Evolutionary conservation across 108 stramenopile genomes (phyloP).

Genomic region (Aurantiochytrium sp.): DNA sequence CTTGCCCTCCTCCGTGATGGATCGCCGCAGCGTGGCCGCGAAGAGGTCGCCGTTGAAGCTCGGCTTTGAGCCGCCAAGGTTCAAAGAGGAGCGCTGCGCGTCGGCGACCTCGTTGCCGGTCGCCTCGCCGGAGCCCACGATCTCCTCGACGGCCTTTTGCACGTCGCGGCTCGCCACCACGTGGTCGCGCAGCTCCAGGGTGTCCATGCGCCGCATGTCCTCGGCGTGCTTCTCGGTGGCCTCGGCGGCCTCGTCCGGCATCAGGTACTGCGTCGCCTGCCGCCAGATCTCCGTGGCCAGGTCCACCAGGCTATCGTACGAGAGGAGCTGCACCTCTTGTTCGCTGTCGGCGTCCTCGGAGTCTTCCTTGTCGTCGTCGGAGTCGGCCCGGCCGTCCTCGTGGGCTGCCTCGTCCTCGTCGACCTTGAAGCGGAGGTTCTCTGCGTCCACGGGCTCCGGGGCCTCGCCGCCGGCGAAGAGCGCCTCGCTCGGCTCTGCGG

Average conservation of each 20-base stretch:
- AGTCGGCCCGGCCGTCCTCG: too few relatives aligned
- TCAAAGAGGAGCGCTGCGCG: background rate
- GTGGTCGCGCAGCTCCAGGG: background rate
- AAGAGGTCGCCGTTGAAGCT: background rate
- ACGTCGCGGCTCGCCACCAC: background rate
- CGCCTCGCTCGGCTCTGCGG: too few relatives aligned
- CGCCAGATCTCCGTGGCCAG: background rate
- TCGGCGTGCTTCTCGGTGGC: background rate
- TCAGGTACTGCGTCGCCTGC: background rate
- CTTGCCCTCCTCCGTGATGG: background rate
- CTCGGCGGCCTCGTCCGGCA: conserved; percentile 12
- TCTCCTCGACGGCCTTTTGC: background rate
- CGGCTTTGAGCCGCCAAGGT: background rate
- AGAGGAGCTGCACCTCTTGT: background rate
- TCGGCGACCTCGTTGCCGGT: background rate
- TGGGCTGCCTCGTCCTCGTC: too few relatives aligned
- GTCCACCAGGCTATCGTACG: background rate
- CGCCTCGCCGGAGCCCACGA: background rate
- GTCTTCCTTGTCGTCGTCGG: too few relatives aligned
- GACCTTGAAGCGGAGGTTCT: too few relatives aligned
- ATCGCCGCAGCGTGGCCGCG: background rate
- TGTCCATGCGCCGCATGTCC: background rate
- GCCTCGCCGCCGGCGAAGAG: too few relatives aligned
- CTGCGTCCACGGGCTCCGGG: too few relatives aligned
- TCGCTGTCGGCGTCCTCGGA: too few relatives aligned